phyloP scores from a whole-genome alignment of 441 rosid species.

The Jatropha podagrica region DNA sequence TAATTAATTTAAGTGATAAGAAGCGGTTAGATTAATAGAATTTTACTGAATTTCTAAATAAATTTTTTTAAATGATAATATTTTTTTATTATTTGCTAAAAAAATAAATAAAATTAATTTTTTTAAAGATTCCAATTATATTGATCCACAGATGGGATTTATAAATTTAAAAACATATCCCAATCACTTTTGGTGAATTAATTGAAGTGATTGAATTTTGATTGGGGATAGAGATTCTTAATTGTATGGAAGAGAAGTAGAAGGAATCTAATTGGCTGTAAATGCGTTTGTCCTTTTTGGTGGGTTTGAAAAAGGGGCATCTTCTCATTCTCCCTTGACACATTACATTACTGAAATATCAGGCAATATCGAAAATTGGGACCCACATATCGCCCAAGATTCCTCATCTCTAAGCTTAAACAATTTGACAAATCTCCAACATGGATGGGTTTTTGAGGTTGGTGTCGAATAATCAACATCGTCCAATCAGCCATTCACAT shows the following conservation, averaged over 20 bases:
- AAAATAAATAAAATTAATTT: no score
- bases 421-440: neutral
- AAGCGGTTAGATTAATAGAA: no score
- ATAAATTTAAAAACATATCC: no score
- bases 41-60: no score
- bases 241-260: conserved; percentile 21
- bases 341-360: neutral
- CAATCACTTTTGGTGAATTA: no score
- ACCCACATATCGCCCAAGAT: conserved; percentile 32
- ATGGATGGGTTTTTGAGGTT: neutral
- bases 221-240: conserved; percentile 29
- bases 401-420: conserved; percentile 36
- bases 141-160: no score
- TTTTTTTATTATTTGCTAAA: neutral
- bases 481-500: conserved; percentile 18
- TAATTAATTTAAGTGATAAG: no score
- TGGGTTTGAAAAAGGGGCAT: neutral
- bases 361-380: conserved; percentile 24
- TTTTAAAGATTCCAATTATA: no score
- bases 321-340: neutral
- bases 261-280: conserved; percentile 52
- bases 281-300: conserved; percentile 32
- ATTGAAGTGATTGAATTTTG: neutral
- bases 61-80: neutral
- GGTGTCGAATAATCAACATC: neutral